Evolutionary conservation across 257 asterid genomes (phyloP).

Genomic region (Anisodus acutangulus): DNA sequence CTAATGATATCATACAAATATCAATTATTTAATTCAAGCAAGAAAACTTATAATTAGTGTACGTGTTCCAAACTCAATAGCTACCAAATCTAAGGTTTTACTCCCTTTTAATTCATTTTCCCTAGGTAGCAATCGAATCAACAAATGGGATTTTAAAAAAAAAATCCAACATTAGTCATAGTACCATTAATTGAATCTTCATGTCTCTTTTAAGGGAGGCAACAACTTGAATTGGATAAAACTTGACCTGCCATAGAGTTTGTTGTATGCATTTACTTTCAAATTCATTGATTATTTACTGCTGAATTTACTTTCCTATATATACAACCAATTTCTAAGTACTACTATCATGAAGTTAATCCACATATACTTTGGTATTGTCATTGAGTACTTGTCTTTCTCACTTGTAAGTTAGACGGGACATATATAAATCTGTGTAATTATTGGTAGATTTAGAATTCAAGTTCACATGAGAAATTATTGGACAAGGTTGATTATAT

Average conservation of each 20-base stretch:
- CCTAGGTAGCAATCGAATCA: background rate
- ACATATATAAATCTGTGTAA: no score
- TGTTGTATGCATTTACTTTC: background rate
- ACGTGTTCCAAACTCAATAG: background rate
- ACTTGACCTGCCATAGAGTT: background rate
- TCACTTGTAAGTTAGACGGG: background rate
- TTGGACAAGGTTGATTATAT: no score
- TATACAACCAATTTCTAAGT: no score
- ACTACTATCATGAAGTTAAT: background rate
- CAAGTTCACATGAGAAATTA: no score
- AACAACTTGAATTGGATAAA: slow-evolving; percentile 6
- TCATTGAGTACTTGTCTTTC: background rate
- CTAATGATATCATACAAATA: background rate
- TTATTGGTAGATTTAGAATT: no score
- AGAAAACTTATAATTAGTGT: background rate
- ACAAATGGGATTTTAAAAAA: background rate
- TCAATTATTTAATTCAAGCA: background rate
- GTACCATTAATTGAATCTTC: background rate
- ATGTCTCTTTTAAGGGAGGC: background rate
- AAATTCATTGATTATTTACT: background rate
- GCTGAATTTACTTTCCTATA: background rate
- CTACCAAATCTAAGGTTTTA: background rate
- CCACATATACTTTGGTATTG: background rate
- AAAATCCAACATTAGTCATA: background rate
- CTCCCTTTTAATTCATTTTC: no score